Percentiles rank a stretch among this genome's conserved stretches.
These are phyloP conservation scores for Erodium texanum DNA, from an alignment of 441 rosid species.

Conservation along the genomic window DNA sequence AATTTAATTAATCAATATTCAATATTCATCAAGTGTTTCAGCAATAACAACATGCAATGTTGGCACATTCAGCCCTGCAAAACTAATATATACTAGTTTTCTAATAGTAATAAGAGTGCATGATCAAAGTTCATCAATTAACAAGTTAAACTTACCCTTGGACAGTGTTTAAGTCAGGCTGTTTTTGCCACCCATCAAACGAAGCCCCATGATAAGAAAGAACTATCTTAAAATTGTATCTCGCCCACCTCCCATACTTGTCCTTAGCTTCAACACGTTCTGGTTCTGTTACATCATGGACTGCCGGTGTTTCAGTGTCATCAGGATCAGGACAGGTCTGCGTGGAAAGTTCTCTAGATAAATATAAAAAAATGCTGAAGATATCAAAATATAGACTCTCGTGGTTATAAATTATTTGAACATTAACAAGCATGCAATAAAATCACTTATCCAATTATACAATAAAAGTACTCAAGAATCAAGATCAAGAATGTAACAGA, in stretches of 20 bases:
- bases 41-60: background rate
- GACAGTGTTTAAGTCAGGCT: conserved; percentile 79
- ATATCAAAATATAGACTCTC: background rate
- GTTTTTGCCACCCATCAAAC: conserved; percentile 98
- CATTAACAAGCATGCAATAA: background rate
- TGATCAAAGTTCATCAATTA: background rate
- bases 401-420: background rate
- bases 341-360: conserved; percentile 17
- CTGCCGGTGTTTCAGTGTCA: conserved; percentile 24
- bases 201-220: conserved; percentile 73
- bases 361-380: conserved; percentile 10
- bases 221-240: conserved; percentile 66
- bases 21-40: background rate
- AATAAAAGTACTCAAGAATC: background rate
- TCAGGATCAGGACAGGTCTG: conserved; percentile 33
- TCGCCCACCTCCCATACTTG: conserved; percentile 68
- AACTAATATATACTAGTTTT: background rate
- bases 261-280: conserved; percentile 30
- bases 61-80: background rate
- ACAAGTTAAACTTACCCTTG: conserved; percentile 46
- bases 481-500: background rate
- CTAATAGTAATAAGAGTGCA: background rate
- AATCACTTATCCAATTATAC: background rate
- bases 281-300: conserved; percentile 16
- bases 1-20: background rate